Percentiles rank a stretch among this genome's conserved stretches.
Conservation (phyloP, 352 stramenopile species). For the Phytophthora sansomeana region DNA sequence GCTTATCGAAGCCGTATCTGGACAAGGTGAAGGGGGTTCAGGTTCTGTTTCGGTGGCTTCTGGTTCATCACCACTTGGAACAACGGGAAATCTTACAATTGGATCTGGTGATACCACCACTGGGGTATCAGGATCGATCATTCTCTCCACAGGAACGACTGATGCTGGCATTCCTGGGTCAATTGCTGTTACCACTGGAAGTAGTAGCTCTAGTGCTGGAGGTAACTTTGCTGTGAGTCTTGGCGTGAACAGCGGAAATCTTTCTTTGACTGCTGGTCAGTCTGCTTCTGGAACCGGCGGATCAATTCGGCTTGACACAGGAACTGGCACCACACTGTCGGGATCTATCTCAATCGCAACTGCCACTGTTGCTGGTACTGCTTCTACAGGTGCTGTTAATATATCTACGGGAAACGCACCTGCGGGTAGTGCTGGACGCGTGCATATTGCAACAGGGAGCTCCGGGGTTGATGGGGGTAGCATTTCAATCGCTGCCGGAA, state of each 20-base stretch:
- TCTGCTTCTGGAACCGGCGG: slow-evolving; percentile 27
- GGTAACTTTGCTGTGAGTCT: slow-evolving; percentile 39
- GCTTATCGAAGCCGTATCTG: slow-evolving; percentile 34
- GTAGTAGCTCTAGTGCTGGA: slow-evolving; percentile 34
- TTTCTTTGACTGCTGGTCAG: slow-evolving; percentile 31
- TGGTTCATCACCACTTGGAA: slow-evolving; percentile 34
- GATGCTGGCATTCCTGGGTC: slow-evolving; percentile 33
- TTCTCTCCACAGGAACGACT: slow-evolving; percentile 34
- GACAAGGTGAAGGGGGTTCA: slow-evolving; percentile 33
- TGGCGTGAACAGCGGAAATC: slow-evolving; percentile 38
- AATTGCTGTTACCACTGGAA: slow-evolving; percentile 37
- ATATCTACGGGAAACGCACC: slow-evolving; percentile 35
- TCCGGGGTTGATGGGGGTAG: slow-evolving; percentile 30
- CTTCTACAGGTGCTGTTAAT: slow-evolving; percentile 23
- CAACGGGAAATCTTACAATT: slow-evolving; percentile 40
- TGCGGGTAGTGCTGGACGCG: slow-evolving; percentile 25
- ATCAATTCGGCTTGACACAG: slow-evolving; percentile 26
- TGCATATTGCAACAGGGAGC: slow-evolving; percentile 34
- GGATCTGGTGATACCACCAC: slow-evolving; percentile 32
- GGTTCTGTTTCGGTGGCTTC: slow-evolving; percentile 35
- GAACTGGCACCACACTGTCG: slow-evolving; percentile 21
- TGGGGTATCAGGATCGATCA: slow-evolving; percentile 39
- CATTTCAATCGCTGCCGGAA: slow-evolving; percentile 33
- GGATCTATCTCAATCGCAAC: slow-evolving; percentile 39
- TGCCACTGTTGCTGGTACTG: slow-evolving; percentile 7